Evolutionary conservation across 768 basidiomycete species (phyloP), one percentile per base, ranked within the genome.

Genomic region (Tricholoma terreum): DNA sequence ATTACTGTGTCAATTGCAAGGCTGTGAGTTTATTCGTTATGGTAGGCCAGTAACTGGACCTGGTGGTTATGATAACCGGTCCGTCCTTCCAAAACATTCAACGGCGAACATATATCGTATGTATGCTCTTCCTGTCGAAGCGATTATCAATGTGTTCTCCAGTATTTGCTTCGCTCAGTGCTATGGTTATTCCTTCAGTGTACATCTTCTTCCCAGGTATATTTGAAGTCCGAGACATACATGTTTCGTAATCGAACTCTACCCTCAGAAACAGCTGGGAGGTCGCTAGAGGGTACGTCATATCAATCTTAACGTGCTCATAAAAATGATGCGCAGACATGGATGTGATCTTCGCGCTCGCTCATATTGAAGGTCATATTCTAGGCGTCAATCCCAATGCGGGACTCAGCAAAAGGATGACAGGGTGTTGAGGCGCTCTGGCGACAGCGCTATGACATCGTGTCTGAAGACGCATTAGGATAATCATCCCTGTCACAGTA

Each of bases 11-110:
- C 10, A n/a, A 6, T 49, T 15, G 35, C 12, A 17, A n/a, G n/a
- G n/a, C n/a, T 38, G 5, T 21, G n/a, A 15, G 12, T 19, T 19
- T 21, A 15, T 52, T 40, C 36, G 11, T 10, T 33, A 4, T n/a
- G n/a, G 17, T 42, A 72, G 69, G 74, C 74, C 4, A 74, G 74
- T 51, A 80, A 80, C 52, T 82, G 79, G 84, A 81, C 66, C 63
- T 72, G 50, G 78, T 84, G 10, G 82, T 84, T 11, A 84, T 85
- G 83, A 77, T 84, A 58, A 84, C 83, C 10, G 81, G 83, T 0
- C 82, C 83, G 1, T 75, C 84, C 3, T 85, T 85, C 63, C 76
- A 78, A 58, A 77, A 81, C 55, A 84, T 85, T 38, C 75, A 74
- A 31, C 84, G 83, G 83, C 65, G 76, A 30, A 85, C 84, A 14